Base-by-base conservation (phyloP, 176 grass and related monocot species). In the Hsuehochloa calcarea region DNA sequence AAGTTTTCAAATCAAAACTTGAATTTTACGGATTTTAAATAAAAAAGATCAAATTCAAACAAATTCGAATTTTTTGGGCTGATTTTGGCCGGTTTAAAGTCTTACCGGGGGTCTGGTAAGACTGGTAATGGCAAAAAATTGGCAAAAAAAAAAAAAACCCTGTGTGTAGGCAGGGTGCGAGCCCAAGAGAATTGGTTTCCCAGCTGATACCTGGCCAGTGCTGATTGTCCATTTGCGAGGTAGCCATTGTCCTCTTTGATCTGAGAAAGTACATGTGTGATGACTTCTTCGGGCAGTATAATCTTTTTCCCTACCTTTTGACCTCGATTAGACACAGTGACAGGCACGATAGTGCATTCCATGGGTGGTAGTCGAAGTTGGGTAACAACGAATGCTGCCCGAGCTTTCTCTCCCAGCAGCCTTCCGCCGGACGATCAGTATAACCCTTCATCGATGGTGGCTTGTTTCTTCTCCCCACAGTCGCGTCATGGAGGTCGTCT, bases 241-340 rank as follows among this genome's bases (percentile, higher is more conserved):
- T 3, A 27, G 54, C 65, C 74, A 20, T 27, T 13, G 20, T 86
- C 71, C 9, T 78, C 3, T 34, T 65, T 86, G 75, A 86, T 80
- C 55, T 6, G 55, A 9, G 65, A 86, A 41, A 86, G 41, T 29
- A 79, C 54, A 0, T 29, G 51, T 0, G 61, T 0, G 19, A 71
- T 77, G 84, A 86, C 54, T 8, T 6, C 75, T 13, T 71, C 1
- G 15, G 14, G 52, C 41, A 79, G 6, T 20, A 62, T 10, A 3
- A 62, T 58, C 84, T 86, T 86, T n/a, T 40, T 13, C 2, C 51
- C 68, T 9, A n/a, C 22, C 20, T 41, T 80, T 15, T 86, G 75
- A 0, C 75, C 15, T 80, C 31, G 9, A 86, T 6, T 31, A 52
- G 4, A 12, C 84, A 37, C 2, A 86, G 8, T 50, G 76, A 52